phyloP scores from a whole-genome alignment of 2,329 filamentous ascomycete species.

The Penicillium sp. region DNA sequence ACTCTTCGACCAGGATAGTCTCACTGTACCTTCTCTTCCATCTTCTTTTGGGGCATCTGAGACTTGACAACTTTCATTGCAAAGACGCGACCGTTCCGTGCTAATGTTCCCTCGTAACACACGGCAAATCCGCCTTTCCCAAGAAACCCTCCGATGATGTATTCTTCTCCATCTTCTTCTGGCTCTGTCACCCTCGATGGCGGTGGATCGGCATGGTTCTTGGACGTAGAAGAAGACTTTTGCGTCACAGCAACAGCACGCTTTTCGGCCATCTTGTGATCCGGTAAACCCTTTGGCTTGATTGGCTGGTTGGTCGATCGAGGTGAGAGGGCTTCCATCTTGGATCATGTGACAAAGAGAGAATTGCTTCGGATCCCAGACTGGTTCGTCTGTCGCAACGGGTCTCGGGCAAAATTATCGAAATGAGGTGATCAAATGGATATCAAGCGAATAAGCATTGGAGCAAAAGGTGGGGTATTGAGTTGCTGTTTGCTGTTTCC shows the following conservation, averaged over 20 bases:
- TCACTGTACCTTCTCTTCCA: conserved; percentile 44
- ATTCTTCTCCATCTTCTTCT: conserved; percentile 40
- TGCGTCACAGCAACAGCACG: conserved; percentile 27
- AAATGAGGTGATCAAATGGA: conserved; percentile 8
- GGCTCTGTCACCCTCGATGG: conserved; percentile 42
- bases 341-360: conserved; percentile 9
- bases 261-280: conserved; percentile 35
- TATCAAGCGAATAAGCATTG: conserved; percentile 5
- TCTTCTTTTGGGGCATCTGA: conserved; percentile 46
- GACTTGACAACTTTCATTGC: conserved; percentile 49
- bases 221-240: conserved; percentile 29
- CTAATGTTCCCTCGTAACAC: conserved; percentile 44
- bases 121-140: conserved; percentile 49
- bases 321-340: conserved; percentile 46
- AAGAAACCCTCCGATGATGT: conserved; percentile 41
- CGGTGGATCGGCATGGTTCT: conserved; percentile 43
- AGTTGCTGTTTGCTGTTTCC: conserved; percentile 24
- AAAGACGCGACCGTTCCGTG: conserved; percentile 41
- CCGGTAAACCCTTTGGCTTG: conserved; percentile 36
- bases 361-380: conserved; percentile 1
- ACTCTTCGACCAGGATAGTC: too few species aligned
- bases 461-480: conserved; percentile 19
- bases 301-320: conserved; percentile 44
- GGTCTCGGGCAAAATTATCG: background rate
- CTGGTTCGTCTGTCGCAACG: conserved; percentile 4